phyloP scores from a whole-genome alignment of 768 basidiomycete genomes.

The Mycena amicta region DNA sequence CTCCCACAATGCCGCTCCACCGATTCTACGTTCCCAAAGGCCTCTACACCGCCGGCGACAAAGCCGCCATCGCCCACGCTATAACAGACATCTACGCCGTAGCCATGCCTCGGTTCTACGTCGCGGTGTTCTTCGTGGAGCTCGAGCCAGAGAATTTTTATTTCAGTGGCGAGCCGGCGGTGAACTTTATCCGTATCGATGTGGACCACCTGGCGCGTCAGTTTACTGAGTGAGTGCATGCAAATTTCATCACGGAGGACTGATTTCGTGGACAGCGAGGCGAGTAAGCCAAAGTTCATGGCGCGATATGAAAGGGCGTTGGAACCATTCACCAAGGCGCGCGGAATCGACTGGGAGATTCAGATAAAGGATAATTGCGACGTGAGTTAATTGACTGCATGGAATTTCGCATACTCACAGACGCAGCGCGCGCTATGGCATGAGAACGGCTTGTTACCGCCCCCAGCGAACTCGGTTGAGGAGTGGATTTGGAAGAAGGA shows the following conservation, averaged over 20 bases:
- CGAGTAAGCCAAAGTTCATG: not conserved
- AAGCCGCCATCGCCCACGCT: not conserved
- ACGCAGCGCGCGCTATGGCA: slow-evolving; percentile 18
- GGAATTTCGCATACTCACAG: too few relatives aligned
- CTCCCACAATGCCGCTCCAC: not conserved
- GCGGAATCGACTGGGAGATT: slow-evolving; percentile 23
- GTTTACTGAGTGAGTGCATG: not conserved
- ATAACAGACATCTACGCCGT: not conserved
- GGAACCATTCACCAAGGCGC: slow-evolving; percentile 17
- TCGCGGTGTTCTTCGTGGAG: not conserved
- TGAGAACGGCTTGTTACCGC: slow-evolving; percentile 14
- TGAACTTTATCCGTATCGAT: not conserved
- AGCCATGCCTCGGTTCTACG: not conserved
- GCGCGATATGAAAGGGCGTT: not conserved
- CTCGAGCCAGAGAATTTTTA: not conserved
- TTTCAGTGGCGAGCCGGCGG: not conserved
- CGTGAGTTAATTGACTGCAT: not conserved
- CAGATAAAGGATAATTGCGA: not conserved
- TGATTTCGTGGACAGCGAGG: not conserved
- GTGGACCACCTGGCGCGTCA: not conserved
- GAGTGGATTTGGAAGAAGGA: slow-evolving; percentile 19
- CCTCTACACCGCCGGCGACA: not conserved
- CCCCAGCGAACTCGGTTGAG: slow-evolving; percentile 4
- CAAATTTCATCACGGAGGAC: not conserved
- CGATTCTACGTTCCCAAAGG: not conserved